A percentile compares a stretch with the other conserved stretches of the same genome.
Evolutionary conservation across 192 early-diverging fungal genomes (phyloP).

Genomic region (Coemansia sp.): DNA sequence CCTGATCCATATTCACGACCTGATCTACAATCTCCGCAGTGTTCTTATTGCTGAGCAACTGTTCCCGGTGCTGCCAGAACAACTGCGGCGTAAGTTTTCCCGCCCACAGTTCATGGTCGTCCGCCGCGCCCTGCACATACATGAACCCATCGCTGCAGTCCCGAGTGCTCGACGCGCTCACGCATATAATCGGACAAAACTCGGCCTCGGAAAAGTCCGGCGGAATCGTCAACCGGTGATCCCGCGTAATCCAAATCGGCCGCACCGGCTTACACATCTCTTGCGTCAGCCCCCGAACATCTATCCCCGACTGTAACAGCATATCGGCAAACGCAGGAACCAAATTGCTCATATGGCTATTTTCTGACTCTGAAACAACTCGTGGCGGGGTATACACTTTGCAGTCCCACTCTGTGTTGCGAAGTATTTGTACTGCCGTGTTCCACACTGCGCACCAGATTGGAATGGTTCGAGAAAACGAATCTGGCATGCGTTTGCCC

Average conservation of each 20-base stretch:
- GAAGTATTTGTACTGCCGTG: constrained; percentile 37
- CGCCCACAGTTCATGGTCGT: constrained; percentile 88
- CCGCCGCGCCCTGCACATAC: constrained; percentile 88
- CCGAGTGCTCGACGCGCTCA: constrained; percentile 71
- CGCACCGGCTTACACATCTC: constrained; percentile 67
- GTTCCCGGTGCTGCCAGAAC: constrained; percentile 63
- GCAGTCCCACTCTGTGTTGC: constrained; percentile 54
- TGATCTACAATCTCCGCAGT: not conserved
- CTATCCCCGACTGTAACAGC: constrained; percentile 56
- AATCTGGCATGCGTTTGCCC: constrained; percentile 84
- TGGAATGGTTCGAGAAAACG: constrained; percentile 81
- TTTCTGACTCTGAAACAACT: constrained; percentile 68
- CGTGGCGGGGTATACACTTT: constrained; percentile 65
- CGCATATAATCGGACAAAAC: constrained; percentile 75
- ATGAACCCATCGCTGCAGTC: constrained; percentile 57
- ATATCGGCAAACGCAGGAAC: constrained; percentile 61
- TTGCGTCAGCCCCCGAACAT: constrained; percentile 24
- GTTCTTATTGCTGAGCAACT: not conserved
- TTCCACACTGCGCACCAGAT: constrained; percentile 89
- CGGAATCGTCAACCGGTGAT: constrained; percentile 42
- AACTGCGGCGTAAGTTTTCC: constrained; percentile 62
- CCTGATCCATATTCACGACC: not conserved
- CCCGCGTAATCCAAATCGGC: constrained; percentile 79
- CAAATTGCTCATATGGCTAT: constrained; percentile 61
- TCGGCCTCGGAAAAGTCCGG: constrained; percentile 54